Percentiles rank a stretch among this genome's conserved stretches.
Evolutionary conservation across 2,329 filamentous ascomycete genomes (phyloP).

Genomic region (Talaromyces sp.): DNA sequence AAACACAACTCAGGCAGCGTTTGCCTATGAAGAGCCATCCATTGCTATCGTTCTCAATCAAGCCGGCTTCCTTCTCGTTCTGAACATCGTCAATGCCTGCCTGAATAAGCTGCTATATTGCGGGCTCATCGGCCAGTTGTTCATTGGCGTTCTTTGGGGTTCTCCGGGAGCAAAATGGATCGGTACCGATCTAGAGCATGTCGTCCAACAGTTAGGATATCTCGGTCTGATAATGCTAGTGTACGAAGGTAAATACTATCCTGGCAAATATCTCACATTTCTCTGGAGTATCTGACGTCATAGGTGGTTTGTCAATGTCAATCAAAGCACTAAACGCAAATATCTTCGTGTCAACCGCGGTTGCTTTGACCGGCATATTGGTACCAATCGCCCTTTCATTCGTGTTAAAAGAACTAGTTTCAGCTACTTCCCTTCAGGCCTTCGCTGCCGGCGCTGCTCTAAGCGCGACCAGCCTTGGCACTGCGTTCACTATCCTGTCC

Average conservation of each 20-base stretch:
- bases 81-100: constrained; percentile 56
- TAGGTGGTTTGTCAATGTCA: constrained; percentile 53
- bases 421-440: constrained; percentile 55
- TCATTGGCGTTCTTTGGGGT: constrained; percentile 68
- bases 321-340: constrained; percentile 57
- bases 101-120: constrained; percentile 63
- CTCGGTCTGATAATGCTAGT: constrained; percentile 69
- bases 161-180: constrained; percentile 63
- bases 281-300: neutral
- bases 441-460: constrained; percentile 71
- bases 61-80: constrained; percentile 59
- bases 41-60: constrained; percentile 59
- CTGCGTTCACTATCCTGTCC: constrained; percentile 61
- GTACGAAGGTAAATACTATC: constrained; percentile 55
- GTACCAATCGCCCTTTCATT: constrained; percentile 66
- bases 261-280: neutral
- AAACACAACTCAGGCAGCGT: constrained; percentile 21
- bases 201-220: constrained; percentile 65
- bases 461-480: constrained; percentile 71
- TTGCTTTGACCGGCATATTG: constrained; percentile 64
- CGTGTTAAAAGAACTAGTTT: constrained; percentile 48
- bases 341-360: constrained; percentile 55
- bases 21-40: constrained; percentile 61
- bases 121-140: constrained; percentile 67
- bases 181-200: constrained; percentile 48